A percentile compares a stretch with the other conserved stretches of the same genome.
phyloP scores from a whole-genome alignment of 169 alveolate species.

The Cryptosporidium bovis region DNA sequence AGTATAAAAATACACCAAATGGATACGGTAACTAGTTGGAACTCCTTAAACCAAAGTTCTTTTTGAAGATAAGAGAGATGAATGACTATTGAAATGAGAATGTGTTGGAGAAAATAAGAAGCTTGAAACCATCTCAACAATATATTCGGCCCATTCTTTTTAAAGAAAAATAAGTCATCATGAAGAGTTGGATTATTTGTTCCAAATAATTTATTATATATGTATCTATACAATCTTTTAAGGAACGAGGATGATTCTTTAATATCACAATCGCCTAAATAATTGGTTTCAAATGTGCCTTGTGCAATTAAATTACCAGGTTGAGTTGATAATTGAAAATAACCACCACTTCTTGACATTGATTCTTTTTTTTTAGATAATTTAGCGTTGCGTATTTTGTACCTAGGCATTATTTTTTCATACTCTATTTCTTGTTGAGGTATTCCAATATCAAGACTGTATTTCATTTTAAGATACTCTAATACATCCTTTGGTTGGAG shows the following conservation, averaged over 20 bases:
- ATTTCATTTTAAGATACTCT: constrained; percentile 65
- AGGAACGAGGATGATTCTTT: constrained; percentile 1
- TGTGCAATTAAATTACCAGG: constrained; percentile 5
- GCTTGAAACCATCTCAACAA: constrained; percentile 73
- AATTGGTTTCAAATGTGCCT: background rate
- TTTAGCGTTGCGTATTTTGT: constrained; percentile 13
- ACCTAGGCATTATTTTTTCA: constrained; percentile 71
- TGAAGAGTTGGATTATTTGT: constrained; percentile 55
- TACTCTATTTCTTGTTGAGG: constrained; percentile 73
- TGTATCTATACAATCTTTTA: constrained; percentile 17
- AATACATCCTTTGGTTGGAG: constrained; percentile 60
- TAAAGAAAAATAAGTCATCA: constrained; percentile 56
- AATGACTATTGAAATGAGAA: constrained; percentile 55
- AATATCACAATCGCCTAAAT: background rate
- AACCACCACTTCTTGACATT: background rate
- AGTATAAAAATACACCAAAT: constrained; percentile 66
- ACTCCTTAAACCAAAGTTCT: constrained; percentile 55
- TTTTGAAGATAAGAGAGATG: constrained; percentile 66
- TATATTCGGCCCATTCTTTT: constrained; percentile 55
- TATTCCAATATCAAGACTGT: constrained; percentile 69
- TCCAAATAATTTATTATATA: constrained; percentile 37
- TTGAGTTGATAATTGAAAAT: constrained; percentile 37
- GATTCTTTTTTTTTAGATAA: background rate
- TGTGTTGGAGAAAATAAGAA: constrained; percentile 59
- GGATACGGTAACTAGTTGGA: constrained; percentile 31